A percentile compares a stretch with the other conserved stretches of the same genome.
These are phyloP conservation scores for Globisporangium rhizosaccharum DNA, from an alignment of 352 stramenopile species.

Conservation along the genomic window DNA sequence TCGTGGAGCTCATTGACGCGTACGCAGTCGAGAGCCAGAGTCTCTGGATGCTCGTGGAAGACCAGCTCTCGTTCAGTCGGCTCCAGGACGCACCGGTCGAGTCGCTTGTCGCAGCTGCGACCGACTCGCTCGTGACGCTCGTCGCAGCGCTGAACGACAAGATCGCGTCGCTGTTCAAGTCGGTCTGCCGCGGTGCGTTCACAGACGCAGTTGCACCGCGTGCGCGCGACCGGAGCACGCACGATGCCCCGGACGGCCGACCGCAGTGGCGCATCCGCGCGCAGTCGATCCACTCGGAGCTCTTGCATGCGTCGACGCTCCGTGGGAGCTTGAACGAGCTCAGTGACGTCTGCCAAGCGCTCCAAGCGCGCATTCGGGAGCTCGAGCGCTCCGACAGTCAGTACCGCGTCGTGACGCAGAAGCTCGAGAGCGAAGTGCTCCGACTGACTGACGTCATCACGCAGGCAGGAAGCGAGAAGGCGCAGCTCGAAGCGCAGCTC, in stretches of 20 bases:
- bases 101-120: slow-evolving; percentile 38
- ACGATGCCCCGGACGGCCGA: slow-evolving; percentile 20
- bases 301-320: slow-evolving; percentile 56
- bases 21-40: slow-evolving; percentile 45
- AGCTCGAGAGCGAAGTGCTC: slow-evolving; percentile 69
- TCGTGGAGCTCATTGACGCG: slow-evolving; percentile 44
- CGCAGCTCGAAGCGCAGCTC: slow-evolving; percentile 51
- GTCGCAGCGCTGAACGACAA: slow-evolving; percentile 61
- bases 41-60: slow-evolving; percentile 34
- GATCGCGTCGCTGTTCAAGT: slow-evolving; percentile 57
- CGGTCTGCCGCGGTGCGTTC: slow-evolving; percentile 72
- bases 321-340: slow-evolving; percentile 56
- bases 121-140: slow-evolving; percentile 36
- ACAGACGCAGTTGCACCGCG: slow-evolving; percentile 63
- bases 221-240: slow-evolving; percentile 19
- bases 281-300: slow-evolving; percentile 60
- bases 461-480: slow-evolving; percentile 32
- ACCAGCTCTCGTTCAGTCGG: slow-evolving; percentile 24
- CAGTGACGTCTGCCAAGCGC: slow-evolving; percentile 53
- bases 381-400: slow-evolving; percentile 73
- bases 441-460: slow-evolving; percentile 38
- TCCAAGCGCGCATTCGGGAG: slow-evolving; percentile 67
- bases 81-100: slow-evolving; percentile 16
- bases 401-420: slow-evolving; percentile 71
- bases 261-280: slow-evolving; percentile 74